Percentiles rank a stretch among this genome's conserved stretches.
These are phyloP conservation scores for Amphibolis antarctica DNA, from an alignment of 106 monocot genomes.

Conservation along the genomic window DNA sequence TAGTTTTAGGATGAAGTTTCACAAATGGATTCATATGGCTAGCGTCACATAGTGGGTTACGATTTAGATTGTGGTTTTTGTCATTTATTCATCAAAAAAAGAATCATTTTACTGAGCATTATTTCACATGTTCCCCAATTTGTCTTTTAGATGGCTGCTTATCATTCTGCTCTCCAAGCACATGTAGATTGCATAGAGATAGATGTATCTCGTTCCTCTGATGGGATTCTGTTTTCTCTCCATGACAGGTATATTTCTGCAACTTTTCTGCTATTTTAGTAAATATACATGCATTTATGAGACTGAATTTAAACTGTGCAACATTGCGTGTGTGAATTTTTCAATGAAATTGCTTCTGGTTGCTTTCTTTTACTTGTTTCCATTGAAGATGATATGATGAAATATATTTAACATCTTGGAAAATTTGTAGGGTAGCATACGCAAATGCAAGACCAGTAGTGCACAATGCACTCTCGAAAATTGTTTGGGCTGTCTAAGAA, in stretches of 20 bases:
- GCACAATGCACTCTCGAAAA: too few relatives aligned
- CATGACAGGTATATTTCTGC: conserved; percentile 65
- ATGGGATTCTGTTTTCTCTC: conserved; percentile 79
- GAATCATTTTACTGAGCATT: background rate
- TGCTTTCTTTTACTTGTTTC: too few relatives aligned
- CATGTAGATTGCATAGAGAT: conserved; percentile 90
- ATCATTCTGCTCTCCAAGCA: conserved; percentile 40
- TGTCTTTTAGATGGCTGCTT: conserved; percentile 60
- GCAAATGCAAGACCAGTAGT: too few relatives aligned
- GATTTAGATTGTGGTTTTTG: too few relatives aligned
- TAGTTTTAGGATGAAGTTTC: too few relatives aligned
- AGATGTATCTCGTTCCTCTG: conserved; percentile 78
- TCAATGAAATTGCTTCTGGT: background rate
- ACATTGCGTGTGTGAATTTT: background rate
- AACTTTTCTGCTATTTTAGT: background rate
- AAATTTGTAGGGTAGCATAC: background rate
- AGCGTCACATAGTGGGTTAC: too few relatives aligned
- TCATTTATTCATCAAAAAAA: too few relatives aligned
- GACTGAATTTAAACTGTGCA: background rate
- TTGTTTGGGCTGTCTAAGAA: too few relatives aligned
- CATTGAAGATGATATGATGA: background rate
- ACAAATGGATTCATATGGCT: too few relatives aligned
- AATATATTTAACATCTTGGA: background rate
- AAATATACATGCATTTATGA: background rate
- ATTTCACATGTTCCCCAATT: too few relatives aligned